A percentile compares a stretch with the other conserved stretches of the same genome.
phyloP scores from a whole-genome alignment of 2,329 filamentous ascomycete genomes.

The Corinectria fuckeliana region DNA sequence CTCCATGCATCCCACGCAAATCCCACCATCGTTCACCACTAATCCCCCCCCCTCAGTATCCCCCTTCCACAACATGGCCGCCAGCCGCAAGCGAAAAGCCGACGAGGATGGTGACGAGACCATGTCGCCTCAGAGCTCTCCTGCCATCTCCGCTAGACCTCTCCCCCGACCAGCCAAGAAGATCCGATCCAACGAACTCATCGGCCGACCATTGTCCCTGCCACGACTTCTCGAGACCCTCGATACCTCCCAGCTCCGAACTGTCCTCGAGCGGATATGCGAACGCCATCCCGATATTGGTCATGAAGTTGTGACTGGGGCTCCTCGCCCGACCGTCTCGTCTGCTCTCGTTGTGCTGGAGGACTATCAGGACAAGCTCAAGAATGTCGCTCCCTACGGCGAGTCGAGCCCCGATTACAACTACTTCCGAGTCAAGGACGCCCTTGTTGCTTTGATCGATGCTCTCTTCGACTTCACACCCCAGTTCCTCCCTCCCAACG shows the following conservation, averaged over 20 bases:
- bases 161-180: conserved; percentile 72
- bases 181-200: conserved; percentile 67
- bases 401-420: conserved; percentile 88
- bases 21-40: conserved; percentile 25
- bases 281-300: conserved; percentile 86
- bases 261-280: conserved; percentile 88
- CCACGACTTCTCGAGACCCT: conserved; percentile 91
- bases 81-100: conserved; percentile 83
- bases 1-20: not conserved
- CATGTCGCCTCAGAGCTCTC: conserved; percentile 83
- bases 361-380: conserved; percentile 81
- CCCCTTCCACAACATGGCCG: conserved; percentile 61
- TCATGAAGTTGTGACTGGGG: conserved; percentile 81
- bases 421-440: conserved; percentile 89
- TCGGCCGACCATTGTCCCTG: conserved; percentile 61
- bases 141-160: conserved; percentile 72
- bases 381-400: conserved; percentile 83
- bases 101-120: conserved; percentile 84
- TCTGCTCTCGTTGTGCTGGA: conserved; percentile 81
- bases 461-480: conserved; percentile 93
- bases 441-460: conserved; percentile 80
- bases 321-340: conserved; percentile 84
- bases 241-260: conserved; percentile 81
- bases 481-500: conserved; percentile 91
- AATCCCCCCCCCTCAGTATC: conserved; percentile 41